Evolutionary conservation across 2,329 filamentous ascomycete species (phyloP).

Genomic region (Annulohypoxylon truncatum): DNA sequence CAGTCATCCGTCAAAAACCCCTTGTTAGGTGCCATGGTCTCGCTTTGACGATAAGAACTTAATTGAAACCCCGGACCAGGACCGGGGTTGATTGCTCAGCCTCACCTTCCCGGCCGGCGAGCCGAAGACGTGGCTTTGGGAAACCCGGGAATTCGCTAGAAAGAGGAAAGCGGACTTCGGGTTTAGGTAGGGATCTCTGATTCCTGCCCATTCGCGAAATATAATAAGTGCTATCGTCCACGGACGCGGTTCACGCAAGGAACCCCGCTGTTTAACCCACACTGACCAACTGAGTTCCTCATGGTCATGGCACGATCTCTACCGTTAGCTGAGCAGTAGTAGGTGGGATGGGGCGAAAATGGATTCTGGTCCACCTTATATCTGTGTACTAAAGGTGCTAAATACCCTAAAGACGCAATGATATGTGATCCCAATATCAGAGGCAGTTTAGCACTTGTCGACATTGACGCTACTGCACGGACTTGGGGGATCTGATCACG

Average conservation of each 20-base stretch:
- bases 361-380: conserved; percentile 3
- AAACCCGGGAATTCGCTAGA: background rate
- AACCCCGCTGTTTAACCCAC: background rate
- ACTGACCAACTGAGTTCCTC: conserved; percentile 4
- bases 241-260: conserved; percentile 7
- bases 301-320: background rate
- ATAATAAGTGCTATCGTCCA: background rate
- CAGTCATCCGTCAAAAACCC: background rate
- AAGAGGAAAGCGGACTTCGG: background rate
- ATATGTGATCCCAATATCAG: conserved; percentile 16
- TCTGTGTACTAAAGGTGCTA: background rate
- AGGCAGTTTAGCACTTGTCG: conserved; percentile 8
- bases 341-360: background rate
- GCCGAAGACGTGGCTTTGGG: conserved; percentile 5
- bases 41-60: conserved; percentile 26
- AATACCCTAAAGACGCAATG: conserved; percentile 5
- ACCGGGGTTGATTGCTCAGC: conserved; percentile 23
- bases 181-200: background rate
- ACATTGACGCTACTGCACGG: conserved; percentile 28
- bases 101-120: conserved; percentile 10
- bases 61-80: conserved; percentile 23
- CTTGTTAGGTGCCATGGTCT: background rate
- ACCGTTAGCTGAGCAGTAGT: background rate
- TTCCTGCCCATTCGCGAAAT: background rate
- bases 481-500: conserved; percentile 28